These are phyloP conservation scores for Fraxinus baroniana DNA, from an alignment of 305 asterid genomes.

Conservation along the genomic window DNA sequence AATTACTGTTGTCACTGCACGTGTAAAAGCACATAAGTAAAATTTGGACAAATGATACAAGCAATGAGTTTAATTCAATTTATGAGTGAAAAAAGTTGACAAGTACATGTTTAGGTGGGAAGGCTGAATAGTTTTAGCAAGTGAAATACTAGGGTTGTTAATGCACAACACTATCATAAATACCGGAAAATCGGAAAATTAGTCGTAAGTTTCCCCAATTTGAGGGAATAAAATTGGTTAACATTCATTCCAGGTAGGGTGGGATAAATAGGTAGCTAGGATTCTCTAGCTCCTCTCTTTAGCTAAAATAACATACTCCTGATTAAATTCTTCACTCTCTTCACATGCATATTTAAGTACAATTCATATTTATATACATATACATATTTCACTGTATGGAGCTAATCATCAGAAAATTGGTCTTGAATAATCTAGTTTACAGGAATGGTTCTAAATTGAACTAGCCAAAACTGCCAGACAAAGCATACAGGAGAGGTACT, in stretches of 20 bases:
- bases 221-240: not conserved
- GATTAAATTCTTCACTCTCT: not conserved
- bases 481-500: not conserved
- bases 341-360: constrained; percentile 6
- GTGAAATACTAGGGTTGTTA: not conserved
- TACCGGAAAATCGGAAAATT: not conserved
- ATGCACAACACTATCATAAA: not conserved
- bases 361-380: not conserved
- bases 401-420: not conserved
- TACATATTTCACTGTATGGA: not conserved
- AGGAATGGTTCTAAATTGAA: not conserved
- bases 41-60: not conserved
- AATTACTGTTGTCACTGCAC: not conserved
- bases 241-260: not conserved
- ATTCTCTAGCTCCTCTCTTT: constrained; percentile 5
- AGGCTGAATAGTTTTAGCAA: not conserved
- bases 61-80: not conserved
- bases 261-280: not conserved
- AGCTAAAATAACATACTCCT: not conserved
- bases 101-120: not conserved
- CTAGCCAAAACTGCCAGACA: not conserved
- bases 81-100: not conserved
- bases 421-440: not conserved
- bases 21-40: constrained; percentile 5
- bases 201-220: not conserved